Base-by-base conservation (phyloP, 2,329 filamentous ascomycete genomes). In the Calonectria pteridis region DNA sequence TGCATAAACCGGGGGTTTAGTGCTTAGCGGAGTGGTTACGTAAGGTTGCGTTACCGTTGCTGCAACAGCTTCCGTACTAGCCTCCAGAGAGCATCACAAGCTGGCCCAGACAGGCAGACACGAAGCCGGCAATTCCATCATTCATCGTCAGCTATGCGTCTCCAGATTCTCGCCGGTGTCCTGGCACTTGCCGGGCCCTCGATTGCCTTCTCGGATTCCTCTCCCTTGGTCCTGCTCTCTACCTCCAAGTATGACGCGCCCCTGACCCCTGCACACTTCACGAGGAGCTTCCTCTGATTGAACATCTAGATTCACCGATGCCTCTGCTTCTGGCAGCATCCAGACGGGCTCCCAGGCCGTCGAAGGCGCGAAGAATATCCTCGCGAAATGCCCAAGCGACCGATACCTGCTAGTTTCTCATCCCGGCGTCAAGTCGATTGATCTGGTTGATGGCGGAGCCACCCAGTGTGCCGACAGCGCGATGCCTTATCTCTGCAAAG, bases 191-290 rank as follows among this genome's bases (percentile, higher is more conserved):
- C 90, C 77, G 88, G 90, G 73, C 88, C 89, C 29, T 92, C 89
- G 55, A 87, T 91, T 75, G 96, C 95, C 31, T 97, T 98, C 84
- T 92, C 91, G 76, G 93, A 98, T 85, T 95, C 96, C 2, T 96
- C 95, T 69, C 96, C 97, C 23, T 97, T 98, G 85, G 90, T 98
- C 83, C 87, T 98, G 77, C 93, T 97, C 84, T 98, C 96, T 37
- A 96, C 93, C 58, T 90, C 93, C 75, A 88, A 93, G 96, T 98
- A 93, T 81, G 93, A 74, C 69, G 75, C 70, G 71, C 73, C 69
- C 53, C 63, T 64, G 29, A 23, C 65, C 59, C 67, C 71, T 65
- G 67, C 43, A 55, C 62, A 29, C 59, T 71, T 63, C 70, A 62
- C 46, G 75, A 73, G 40, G 72, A 81, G 78, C 77, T 78, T 74